A percentile compares a stretch with the other conserved stretches of the same genome.
Conservation (phyloP, 2,329 filamentous ascomycete species). For the Phaeophleospora eucalypticola region DNA sequence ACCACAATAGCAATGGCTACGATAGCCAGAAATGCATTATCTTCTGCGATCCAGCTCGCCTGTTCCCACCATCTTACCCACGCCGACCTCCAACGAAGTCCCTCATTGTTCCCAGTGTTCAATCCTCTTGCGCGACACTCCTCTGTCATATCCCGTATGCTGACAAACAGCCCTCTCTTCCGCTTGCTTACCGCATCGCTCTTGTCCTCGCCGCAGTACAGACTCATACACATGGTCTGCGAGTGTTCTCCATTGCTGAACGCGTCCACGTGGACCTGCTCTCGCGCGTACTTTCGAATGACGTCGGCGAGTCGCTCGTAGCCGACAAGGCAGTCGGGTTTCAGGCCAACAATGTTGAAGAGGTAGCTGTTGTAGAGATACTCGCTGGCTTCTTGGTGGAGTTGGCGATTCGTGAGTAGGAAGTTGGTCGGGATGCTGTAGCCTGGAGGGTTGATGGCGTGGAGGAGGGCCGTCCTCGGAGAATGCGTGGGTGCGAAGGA, state of each 20-base stretch:
- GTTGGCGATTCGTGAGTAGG: constrained; percentile 16
- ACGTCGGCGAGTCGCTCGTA: constrained; percentile 22
- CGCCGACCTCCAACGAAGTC: background rate
- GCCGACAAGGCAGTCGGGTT: constrained; percentile 23
- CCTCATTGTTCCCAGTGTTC: background rate
- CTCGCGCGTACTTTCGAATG: constrained; percentile 20
- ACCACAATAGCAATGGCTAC: background rate
- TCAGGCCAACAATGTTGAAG: constrained; percentile 32
- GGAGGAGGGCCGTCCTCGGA: background rate
- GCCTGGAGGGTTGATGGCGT: constrained; percentile 5
- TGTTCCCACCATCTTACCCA: background rate
- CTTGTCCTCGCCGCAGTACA: constrained; percentile 24
- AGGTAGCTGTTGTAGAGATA: constrained; percentile 32
- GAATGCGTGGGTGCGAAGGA: background rate
- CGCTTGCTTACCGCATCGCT: constrained; percentile 17
- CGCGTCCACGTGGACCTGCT: constrained; percentile 24
- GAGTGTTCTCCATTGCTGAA: constrained; percentile 32
- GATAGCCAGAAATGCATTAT: background rate
- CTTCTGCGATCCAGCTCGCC: background rate
- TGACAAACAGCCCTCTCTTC: constrained; percentile 17
- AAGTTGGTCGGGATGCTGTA: constrained; percentile 14
- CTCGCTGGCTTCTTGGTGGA: constrained; percentile 23
- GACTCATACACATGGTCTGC: constrained; percentile 28
- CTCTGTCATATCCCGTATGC: background rate
- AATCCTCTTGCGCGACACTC: background rate